Percentiles rank a stretch among this genome's conserved stretches.
Evolutionary conservation across 83 land plant species (phyloP).

Genomic region (Thuja plicata): DNA sequence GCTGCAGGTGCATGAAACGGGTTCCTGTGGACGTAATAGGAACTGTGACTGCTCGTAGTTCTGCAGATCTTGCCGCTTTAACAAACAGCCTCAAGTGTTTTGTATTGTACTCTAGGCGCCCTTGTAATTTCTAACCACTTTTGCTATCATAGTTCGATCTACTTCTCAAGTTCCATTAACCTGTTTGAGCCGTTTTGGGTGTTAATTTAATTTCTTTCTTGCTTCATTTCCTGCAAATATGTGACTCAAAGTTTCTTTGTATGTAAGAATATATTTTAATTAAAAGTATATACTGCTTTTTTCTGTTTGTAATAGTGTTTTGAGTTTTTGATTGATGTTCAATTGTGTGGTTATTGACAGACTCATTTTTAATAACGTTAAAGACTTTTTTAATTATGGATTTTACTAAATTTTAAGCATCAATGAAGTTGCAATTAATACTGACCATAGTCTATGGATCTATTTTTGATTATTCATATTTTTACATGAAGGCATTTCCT

Average conservation of each 20-base stretch:
- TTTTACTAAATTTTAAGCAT: not conserved
- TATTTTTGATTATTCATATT: too few relatives aligned
- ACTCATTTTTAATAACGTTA: too few relatives aligned
- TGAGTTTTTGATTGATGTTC: not conserved
- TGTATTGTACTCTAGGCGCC: not conserved
- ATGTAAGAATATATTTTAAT: too few relatives aligned
- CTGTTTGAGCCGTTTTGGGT: not conserved
- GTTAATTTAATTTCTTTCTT: not conserved
- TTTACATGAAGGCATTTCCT: too few relatives aligned
- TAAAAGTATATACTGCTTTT: not conserved
- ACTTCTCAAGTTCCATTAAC: not conserved
- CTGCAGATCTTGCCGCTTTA: not conserved
- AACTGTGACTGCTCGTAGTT: not conserved
- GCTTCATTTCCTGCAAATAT: not conserved
- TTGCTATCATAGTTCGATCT: not conserved
- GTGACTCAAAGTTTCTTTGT: not conserved
- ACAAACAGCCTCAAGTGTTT: not conserved
- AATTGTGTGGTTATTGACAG: not conserved
- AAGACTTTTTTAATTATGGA: too few relatives aligned
- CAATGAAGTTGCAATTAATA: not conserved
- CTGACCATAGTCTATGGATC: not conserved
- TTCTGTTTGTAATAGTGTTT: not conserved
- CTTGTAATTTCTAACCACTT: too few relatives aligned
- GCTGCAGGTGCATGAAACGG: constrained; percentile 37
- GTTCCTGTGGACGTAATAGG: not conserved